Evolutionary conservation across 768 basidiomycete genomes (phyloP).

Genomic region (Russula compacta): DNA sequence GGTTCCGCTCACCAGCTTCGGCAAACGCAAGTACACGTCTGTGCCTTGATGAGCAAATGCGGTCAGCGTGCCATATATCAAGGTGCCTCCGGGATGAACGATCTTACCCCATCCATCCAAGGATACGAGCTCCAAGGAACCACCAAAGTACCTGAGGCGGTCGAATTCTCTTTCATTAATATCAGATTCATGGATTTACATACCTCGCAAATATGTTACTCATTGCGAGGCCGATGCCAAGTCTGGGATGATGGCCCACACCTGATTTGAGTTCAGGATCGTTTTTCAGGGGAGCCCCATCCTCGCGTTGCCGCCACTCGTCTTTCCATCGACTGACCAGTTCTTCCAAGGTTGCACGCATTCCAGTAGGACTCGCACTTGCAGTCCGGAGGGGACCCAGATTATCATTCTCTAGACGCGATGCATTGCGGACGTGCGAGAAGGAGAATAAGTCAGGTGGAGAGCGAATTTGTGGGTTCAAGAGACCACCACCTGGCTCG

Average conservation of each 20-base stretch:
- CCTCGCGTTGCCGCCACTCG: constrained; percentile 18
- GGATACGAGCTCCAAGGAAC: constrained; percentile 67
- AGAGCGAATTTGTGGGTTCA: constrained; percentile 41
- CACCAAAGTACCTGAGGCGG: constrained; percentile 63
- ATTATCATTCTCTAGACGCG: constrained; percentile 56
- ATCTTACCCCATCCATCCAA: constrained; percentile 75
- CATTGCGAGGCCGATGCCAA: constrained; percentile 83
- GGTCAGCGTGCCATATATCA: constrained; percentile 1
- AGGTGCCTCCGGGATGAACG: not conserved
- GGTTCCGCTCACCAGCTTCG: constrained; percentile 53
- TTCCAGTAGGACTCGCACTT: constrained; percentile 48
- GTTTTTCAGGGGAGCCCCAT: constrained; percentile 22
- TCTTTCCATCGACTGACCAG: constrained; percentile 50
- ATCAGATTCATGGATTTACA: constrained; percentile 18
- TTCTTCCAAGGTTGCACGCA: constrained; percentile 74
- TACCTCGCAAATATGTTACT: constrained; percentile 82
- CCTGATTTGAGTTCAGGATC: constrained; percentile 38
- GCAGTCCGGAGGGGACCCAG: constrained; percentile 59
- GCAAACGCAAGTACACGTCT: constrained; percentile 73
- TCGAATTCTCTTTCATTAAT: not conserved
- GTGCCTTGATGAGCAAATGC: constrained; percentile 42
- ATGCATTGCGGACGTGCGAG: constrained; percentile 72
- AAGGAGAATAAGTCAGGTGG: constrained; percentile 84
- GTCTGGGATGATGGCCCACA: constrained; percentile 47
- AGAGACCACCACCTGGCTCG: constrained; percentile 60